Percentiles rank a stretch among this genome's conserved stretches.
phyloP scores from a whole-genome alignment of 2,329 filamentous ascomycete genomes.

The Plenodomus lindquistii region DNA sequence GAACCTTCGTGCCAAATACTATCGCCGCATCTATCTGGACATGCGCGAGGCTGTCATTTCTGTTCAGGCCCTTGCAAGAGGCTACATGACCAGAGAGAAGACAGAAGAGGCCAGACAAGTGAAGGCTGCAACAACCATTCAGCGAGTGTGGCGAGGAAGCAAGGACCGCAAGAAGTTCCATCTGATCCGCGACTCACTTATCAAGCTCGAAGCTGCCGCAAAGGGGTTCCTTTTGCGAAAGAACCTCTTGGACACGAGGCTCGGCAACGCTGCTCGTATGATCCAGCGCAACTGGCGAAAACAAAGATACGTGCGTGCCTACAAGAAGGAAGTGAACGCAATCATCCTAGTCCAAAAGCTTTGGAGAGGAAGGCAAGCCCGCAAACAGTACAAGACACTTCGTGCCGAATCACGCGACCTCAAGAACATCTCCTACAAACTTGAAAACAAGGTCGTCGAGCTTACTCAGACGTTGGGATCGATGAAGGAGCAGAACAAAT shows the following conservation, averaged over 20 bases:
- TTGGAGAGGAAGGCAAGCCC: constrained; percentile 83
- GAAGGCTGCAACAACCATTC: constrained; percentile 90
- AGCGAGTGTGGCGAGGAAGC: constrained; percentile 90
- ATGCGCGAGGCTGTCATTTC: constrained; percentile 78
- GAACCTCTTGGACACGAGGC: constrained; percentile 89
- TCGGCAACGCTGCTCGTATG: constrained; percentile 85
- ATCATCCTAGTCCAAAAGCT: constrained; percentile 87
- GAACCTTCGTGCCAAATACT: constrained; percentile 94
- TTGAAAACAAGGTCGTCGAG: constrained; percentile 99
- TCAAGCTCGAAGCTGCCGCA: constrained; percentile 84
- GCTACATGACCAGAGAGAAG: constrained; percentile 73
- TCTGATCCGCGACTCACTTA: constrained; percentile 77
- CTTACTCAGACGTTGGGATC: constrained; percentile 90
- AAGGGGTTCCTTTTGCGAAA: constrained; percentile 92
- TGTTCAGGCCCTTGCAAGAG: constrained; percentile 78
- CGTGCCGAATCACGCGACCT: constrained; percentile 96
- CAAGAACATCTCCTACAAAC: constrained; percentile 98
- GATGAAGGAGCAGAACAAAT: constrained; percentile 94
- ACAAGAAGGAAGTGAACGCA: constrained; percentile 88
- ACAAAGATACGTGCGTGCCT: constrained; percentile 74
- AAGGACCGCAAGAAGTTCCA: constrained; percentile 84
- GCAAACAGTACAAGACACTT: constrained; percentile 83
- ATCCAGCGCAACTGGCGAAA: constrained; percentile 92
- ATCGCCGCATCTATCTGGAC: constrained; percentile 86
- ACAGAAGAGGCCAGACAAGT: constrained; percentile 80